Evolutionary conservation across 768 basidiomycete genomes (phyloP), one percentile per base, ranked within the genome.

Genomic region (Phylloporus sp.): DNA sequence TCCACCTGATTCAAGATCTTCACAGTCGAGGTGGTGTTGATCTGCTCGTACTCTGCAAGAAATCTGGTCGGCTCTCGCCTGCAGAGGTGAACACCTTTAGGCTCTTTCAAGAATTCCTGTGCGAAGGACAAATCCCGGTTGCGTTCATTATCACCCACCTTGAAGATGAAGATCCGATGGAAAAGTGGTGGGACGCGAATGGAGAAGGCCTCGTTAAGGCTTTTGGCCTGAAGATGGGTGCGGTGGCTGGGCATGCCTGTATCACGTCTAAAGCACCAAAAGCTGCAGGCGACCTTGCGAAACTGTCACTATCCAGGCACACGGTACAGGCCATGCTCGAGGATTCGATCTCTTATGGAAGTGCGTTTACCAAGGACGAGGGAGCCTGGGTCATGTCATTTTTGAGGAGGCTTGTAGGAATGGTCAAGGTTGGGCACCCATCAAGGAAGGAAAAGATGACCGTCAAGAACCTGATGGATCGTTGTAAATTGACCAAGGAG

Each of bases 91-190:
- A 61, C 20, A 67, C 57, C 50, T 71, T 70, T 53, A 54, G 46
- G 34, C 52, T 71, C 13, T 71, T 72, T 45, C 54, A 61, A 18
- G 59, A 74, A 26, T 59, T 70, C 33, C 64, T 75, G 23, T 74
- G 73, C 52, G 60, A 58, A 20, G 42, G 55, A 17, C 48, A 62
- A 35, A 69, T 73, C 8, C 71, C 73, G 4, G 60, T 69, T n/a
- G 61, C 69, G 1, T 46, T 75, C 13, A 60, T 68, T 6, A 56
- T 74, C 28, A 74, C 71, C 3, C 65, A 70, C 23, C 63, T 74
- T 9, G 73, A 72, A 44, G n/a, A 35, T 28, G 14, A 42, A 15
- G 34, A 28, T 8, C 42, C 35, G 5, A 69, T 67, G 67, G 65
- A 69, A 28, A 31, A 44, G 9, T 68, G 69, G 67, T 68, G 67